A percentile compares a stretch with the other conserved stretches of the same genome.
phyloP scores from a whole-genome alignment of 2,329 filamentous ascomycete genomes.

The Talaromyces verruculosus region DNA sequence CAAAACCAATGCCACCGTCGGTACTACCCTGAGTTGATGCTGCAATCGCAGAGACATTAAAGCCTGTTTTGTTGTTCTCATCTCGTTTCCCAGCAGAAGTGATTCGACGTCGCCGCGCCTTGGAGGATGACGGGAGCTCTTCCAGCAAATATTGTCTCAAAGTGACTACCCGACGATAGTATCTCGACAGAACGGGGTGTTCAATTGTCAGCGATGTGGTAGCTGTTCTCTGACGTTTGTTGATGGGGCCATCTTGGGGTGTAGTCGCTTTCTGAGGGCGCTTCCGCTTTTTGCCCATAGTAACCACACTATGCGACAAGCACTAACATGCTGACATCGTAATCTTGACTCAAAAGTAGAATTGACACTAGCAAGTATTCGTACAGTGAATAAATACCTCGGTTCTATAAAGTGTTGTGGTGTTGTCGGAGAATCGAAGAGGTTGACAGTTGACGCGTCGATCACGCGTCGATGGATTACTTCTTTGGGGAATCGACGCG shows the following conservation, averaged over 20 bases:
- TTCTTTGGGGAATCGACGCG: not conserved
- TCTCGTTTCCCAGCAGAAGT: slow-evolving; percentile 31
- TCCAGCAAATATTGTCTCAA: slow-evolving; percentile 70
- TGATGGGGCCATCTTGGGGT: slow-evolving; percentile 13
- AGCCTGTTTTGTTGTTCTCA: not conserved
- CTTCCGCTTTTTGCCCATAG: slow-evolving; percentile 47
- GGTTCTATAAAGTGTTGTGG: not conserved
- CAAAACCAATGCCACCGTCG: slow-evolving; percentile 39
- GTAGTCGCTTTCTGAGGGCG: slow-evolving; percentile 33
- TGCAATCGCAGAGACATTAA: not conserved
- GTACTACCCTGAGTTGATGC: not conserved
- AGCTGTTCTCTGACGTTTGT: not conserved
- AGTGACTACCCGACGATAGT: slow-evolving; percentile 65
- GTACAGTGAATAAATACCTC: not conserved
- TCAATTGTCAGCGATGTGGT: not conserved
- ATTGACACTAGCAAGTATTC: not conserved
- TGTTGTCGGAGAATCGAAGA: not conserved
- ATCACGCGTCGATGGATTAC: not conserved
- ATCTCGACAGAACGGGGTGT: slow-evolving; percentile 66
- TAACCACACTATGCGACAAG: not conserved
- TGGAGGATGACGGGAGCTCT: slow-evolving; percentile 66
- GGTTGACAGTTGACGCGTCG: slow-evolving; percentile 3
- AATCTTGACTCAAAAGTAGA: not conserved
- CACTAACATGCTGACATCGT: not conserved
- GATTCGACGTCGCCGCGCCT: slow-evolving; percentile 49